Base-by-base conservation (phyloP, 2,329 filamentous ascomycete species). In the Aspergillus cejpii region DNA sequence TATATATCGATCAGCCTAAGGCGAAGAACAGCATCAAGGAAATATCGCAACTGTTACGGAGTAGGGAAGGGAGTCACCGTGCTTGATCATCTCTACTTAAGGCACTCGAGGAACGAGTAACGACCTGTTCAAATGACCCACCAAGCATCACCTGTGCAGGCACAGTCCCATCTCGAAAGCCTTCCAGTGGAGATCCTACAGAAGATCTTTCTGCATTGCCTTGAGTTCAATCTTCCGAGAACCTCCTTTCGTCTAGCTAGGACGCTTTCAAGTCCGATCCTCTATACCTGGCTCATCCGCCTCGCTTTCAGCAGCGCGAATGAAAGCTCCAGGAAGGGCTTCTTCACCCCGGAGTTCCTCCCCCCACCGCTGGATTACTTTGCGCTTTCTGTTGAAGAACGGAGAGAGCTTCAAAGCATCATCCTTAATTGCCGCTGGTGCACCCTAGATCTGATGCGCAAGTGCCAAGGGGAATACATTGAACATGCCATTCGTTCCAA, bases 111-210 rank as follows among this genome's bases (percentile, higher is more conserved):
- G 23, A 24, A 4, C 23, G 8, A 24, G 23, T 4, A 5, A 8
- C 3, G n/a, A 28, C 21, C 37, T 11, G 15, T 17, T 17, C 52
- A 45, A 51, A 59, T 59, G 55, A 29, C 46, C 28, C 28, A 43
- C 28, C 36, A 43, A 23, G 29, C 39, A 14, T 28, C 43, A 15
- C 42, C 47, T 31, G 44, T 27, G 33, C 41, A 38, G 12, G 31
- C 29, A 21, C 48, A 48, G 29, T 66, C 65, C 23, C 46, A 46
- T 14, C 58, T 77, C 17, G 73, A 77, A 52, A 43, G 48, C 11
- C 62, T 77, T 1, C 74, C 74, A 0, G 53, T 64, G 11, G 74
- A 77, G 55, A 61, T 77, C 19, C 54, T 77, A 5, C 69, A 78
- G 48, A 63, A 65, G 36, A 76, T 78, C 41, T 78, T 78, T 54